Base-by-base conservation (phyloP, 2,329 filamentous ascomycete species). In the Colletotrichum sp. region DNA sequence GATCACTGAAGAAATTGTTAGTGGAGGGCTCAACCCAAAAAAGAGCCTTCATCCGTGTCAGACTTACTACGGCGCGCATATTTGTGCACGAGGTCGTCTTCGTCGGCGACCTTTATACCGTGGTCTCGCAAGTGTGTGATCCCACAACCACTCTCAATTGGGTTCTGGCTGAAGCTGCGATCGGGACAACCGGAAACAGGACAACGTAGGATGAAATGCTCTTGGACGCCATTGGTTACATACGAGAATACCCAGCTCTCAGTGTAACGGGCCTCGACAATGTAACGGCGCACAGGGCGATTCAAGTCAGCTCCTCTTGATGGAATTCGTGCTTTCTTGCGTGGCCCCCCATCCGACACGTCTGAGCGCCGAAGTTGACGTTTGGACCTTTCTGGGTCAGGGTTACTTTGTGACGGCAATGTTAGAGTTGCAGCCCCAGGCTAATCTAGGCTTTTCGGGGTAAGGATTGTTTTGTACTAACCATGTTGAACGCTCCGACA, bases 1-100 rank as follows among this genome's bases (percentile, higher is more conserved):
- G 10, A 49, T n/a, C 10, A 49, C 39, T 49, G 4, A 1, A 49
- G 39, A 49, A 49, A 12, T 49, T 1, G 39, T 49, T 1, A 49
- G 39, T 10, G 39, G 1, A 12, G 1, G 39, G 6, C 39, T n/a
- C 39, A 10, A 49, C 5, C 1, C 3, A 12, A 0, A 12, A 49
- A 2, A 49, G 5, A 49, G 2, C 39, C 39, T 3, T 0, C 39
- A 49, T n/a, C 18, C 5, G 4, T n/a, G 39, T 12, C 39, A 49
- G 10, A 49, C 44, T 49, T 49, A 49, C 44, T 49, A 3, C 44
- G 9, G n/a, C 44, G 44, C 9, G 44, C 18, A 49, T 49, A 49
- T 2, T 49, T 49, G 0, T 21, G 44, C 44, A 49, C 44, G 2
- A 49, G 44, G 4, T 49, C 18, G 44, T 49, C 44, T 2, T 49